Base-by-base conservation (phyloP, 768 basidiomycete species). In the Leccinum longicurvipes region DNA sequence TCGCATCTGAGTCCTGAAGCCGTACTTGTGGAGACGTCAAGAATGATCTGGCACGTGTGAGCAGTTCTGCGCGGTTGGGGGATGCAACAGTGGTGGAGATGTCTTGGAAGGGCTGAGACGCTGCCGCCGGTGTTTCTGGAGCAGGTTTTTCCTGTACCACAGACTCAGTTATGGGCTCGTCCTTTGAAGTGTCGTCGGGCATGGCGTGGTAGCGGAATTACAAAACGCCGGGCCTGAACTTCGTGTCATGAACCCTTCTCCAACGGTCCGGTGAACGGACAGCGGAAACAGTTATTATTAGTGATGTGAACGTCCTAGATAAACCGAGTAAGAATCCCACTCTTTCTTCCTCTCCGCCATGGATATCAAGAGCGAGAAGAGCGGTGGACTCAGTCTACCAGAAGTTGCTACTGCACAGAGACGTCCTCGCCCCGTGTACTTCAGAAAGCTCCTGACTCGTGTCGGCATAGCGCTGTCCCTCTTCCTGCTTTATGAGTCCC, bases 11-110 rank as follows among this genome's bases (percentile, higher is more conserved):
- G 61, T 87, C 83, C 59, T 89, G 84, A 46, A 79, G 69, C 12
- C 77, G 75, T 21, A 88, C 77, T 63, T 87, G 84, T 3, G 86
- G 83, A 3, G 89, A 88, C 11, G 69, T 68, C 15, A 92, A 74
- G 66, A 92, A 91, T 11, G 78, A 60, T 23, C 85, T 80, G 9
- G 88, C 89, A 53, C 77, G 80, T 29, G 74, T 51, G 17, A 85
- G 60, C 19, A 86, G 73, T 34, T 82, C 79, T 51, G 67, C 45
- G 50, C 80, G 71, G 60, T 76, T 67, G 19, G 53, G 3, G 36
- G 51, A 41, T 34, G 50, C 8, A 28, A 19, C 11, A 15, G 57
- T 14, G 32, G 52, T 3, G 17, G 58, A 21, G 25, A 15, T 36
- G 23, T 51, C 39, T 36, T 53, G 60, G n/a, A 32, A 27, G 4